Evolutionary conservation across 1,284 basidiomycete species (phyloP).

Genomic region (Trametes hirsuta): DNA sequence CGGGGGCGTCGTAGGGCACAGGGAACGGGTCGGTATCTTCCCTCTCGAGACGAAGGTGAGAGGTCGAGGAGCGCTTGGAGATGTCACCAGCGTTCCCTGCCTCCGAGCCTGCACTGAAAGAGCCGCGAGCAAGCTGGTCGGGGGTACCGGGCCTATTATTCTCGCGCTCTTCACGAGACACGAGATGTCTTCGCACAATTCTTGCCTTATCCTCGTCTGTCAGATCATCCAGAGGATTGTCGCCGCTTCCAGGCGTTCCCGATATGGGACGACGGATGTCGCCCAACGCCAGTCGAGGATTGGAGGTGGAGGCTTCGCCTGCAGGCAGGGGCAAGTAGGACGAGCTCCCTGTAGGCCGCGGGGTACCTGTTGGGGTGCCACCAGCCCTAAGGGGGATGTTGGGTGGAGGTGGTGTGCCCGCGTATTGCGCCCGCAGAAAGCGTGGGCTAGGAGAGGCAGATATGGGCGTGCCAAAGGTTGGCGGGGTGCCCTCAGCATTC

Average conservation of each 20-base stretch:
- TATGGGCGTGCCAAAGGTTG: constrained; percentile 25
- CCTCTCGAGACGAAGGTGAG: constrained; percentile 35
- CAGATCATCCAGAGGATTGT: constrained; percentile 52
- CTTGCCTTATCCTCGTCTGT: constrained; percentile 84
- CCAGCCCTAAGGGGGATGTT: constrained; percentile 58
- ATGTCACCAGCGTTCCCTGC: constrained; percentile 31
- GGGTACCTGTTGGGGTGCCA: constrained; percentile 38
- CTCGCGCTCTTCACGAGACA: constrained; percentile 70
- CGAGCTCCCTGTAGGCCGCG: constrained; percentile 25
- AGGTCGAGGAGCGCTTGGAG: constrained; percentile 40
- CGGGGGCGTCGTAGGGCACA: constrained; percentile 82
- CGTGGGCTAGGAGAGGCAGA: constrained; percentile 38
- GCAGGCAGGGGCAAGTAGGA: constrained; percentile 18
- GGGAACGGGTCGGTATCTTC: constrained; percentile 74
- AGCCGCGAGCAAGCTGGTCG: constrained; percentile 26
- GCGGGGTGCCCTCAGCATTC: constrained; percentile 34
- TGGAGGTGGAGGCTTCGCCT: constrained; percentile 23
- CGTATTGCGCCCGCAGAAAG: constrained; percentile 62
- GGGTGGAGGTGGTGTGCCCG: constrained; percentile 62
- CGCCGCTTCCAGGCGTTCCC: constrained; percentile 35
- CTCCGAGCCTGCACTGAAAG: constrained; percentile 33
- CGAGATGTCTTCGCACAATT: constrained; percentile 80
- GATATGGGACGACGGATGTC: constrained; percentile 37
- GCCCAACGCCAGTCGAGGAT: constrained; percentile 33
- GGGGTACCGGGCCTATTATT: constrained; percentile 16